Evolutionary conservation across 371 early-diverging fungal species (phyloP).

Genomic region (Mortierella sp.): DNA sequence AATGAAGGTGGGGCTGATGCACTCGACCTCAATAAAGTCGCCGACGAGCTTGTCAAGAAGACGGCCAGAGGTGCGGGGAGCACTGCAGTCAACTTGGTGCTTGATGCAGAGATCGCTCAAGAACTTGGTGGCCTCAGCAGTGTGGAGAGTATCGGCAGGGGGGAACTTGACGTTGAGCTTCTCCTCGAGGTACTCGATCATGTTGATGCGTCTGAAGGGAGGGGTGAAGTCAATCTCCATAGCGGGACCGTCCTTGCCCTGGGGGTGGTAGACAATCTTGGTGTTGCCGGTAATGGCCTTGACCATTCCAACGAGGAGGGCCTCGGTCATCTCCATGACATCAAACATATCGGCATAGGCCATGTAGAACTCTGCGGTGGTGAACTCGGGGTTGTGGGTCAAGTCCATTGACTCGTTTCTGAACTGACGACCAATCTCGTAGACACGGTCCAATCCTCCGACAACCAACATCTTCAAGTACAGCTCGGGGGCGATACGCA

Average conservation of each 20-base stretch:
- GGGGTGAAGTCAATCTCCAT: slow-evolving; percentile 95
- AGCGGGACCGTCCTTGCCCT: slow-evolving; percentile 88
- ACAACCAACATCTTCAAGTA: slow-evolving; percentile 98
- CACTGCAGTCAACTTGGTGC: slow-evolving; percentile 93
- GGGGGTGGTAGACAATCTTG: slow-evolving; percentile 94
- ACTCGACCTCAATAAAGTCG: slow-evolving; percentile 96
- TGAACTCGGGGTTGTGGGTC: slow-evolving; percentile 99
- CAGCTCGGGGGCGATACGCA: slow-evolving; percentile 99
- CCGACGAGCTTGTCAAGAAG: slow-evolving; percentile 98
- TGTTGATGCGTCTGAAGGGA: slow-evolving; percentile 97
- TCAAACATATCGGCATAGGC: slow-evolving; percentile 99
- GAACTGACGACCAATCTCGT: slow-evolving; percentile 99
- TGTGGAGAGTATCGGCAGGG: slow-evolving; percentile 86
- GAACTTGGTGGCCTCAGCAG: slow-evolving; percentile 87
- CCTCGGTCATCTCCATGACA: slow-evolving; percentile 97
- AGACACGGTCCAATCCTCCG: slow-evolving; percentile 99
- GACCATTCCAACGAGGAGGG: slow-evolving; percentile 94
- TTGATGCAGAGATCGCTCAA: slow-evolving; percentile 93
- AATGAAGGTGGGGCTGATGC: slow-evolving; percentile 98
- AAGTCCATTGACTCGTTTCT: slow-evolving; percentile 99
- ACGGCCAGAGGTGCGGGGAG: slow-evolving; percentile 96
- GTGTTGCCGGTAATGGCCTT: slow-evolving; percentile 89
- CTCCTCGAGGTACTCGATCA: slow-evolving; percentile 96
- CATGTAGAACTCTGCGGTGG: slow-evolving; percentile 99
- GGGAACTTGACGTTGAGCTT: slow-evolving; percentile 94